A percentile compares a stretch with the other conserved stretches of the same genome.
These are phyloP conservation scores for Camellia japonica DNA, from an alignment of 148 eudicot genomes.

Conservation along the genomic window DNA sequence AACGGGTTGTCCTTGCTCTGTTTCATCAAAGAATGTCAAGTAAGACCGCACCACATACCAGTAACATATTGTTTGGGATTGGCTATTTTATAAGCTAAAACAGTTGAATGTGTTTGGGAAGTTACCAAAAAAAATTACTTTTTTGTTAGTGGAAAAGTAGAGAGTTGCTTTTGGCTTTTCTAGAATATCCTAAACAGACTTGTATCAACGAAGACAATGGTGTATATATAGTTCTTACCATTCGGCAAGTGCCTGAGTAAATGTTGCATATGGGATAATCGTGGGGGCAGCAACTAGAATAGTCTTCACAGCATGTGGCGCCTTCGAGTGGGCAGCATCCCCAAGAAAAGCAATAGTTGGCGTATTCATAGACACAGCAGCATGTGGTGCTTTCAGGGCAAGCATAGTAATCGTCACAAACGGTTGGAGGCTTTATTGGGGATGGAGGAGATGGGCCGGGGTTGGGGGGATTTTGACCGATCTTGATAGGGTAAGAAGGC, in stretches of 20 bases:
- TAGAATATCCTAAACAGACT: no score
- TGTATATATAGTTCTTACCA: conserved; percentile 31
- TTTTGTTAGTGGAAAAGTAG: no score
- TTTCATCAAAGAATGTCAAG: neutral
- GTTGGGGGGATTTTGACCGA: conserved; percentile 74
- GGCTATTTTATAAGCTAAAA: no score
- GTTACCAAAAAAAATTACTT: no score
- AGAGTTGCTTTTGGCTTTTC: no score
- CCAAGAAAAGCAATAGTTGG: conserved; percentile 59
- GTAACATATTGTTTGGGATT: neutral
- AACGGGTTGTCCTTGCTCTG: conserved; percentile 21
- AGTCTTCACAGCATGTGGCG: conserved; percentile 82
- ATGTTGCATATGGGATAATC: conserved; percentile 74
- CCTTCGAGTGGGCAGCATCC: conserved; percentile 87
- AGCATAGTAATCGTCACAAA: conserved; percentile 57
- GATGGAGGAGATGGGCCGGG: conserved; percentile 96
- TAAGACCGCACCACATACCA: neutral
- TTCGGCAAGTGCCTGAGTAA: conserved; percentile 52
- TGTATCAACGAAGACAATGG: neutral
- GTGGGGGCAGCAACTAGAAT: conserved; percentile 77
- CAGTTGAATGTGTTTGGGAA: no score
- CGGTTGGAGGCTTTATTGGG: conserved; percentile 49
- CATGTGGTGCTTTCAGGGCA: conserved; percentile 67
- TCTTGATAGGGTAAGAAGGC: conserved; percentile 67
- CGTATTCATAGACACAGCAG: conserved; percentile 60